Evolutionary conservation across 1,284 basidiomycete species (phyloP).

Genomic region (Volvariella volvacea): DNA sequence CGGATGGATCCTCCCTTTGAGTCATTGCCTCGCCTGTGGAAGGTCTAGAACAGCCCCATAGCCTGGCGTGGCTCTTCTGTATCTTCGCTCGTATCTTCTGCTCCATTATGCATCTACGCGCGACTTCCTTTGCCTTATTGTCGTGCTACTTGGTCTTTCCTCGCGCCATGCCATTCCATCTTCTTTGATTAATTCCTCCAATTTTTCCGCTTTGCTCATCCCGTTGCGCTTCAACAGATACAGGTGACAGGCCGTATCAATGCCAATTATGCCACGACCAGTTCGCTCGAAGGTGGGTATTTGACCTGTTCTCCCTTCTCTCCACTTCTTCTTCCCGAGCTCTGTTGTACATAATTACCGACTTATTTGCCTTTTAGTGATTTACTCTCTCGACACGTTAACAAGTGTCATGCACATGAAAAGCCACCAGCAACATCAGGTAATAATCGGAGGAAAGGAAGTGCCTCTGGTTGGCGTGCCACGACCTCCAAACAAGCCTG

Average conservation of each 20-base stretch:
- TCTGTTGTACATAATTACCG: not conserved
- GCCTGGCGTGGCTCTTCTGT: not conserved
- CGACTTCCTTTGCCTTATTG: not conserved
- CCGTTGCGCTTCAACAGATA: slow-evolving; percentile 42
- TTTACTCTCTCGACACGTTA: slow-evolving; percentile 81
- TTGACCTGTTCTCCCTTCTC: slow-evolving; percentile 8
- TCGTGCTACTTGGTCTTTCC: not conserved
- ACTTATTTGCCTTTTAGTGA: slow-evolving; percentile 41
- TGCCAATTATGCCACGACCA: slow-evolving; percentile 86
- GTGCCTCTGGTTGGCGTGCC: slow-evolving; percentile 56
- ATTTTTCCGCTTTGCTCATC: too few relatives aligned
- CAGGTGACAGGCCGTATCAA: slow-evolving; percentile 88
- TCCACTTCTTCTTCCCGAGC: slow-evolving; percentile 5
- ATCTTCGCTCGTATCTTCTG: not conserved
- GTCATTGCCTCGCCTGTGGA: too few relatives aligned
- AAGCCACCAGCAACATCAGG: slow-evolving; percentile 43
- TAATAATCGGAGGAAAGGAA: slow-evolving; percentile 46
- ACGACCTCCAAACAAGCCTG: slow-evolving; percentile 78
- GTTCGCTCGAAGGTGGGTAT: slow-evolving; percentile 74
- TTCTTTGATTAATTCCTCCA: not conserved
- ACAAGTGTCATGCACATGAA: slow-evolving; percentile 82
- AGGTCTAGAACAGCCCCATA: too few relatives aligned
- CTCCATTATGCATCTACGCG: not conserved
- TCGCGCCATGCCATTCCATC: not conserved
- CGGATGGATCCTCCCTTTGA: too few relatives aligned